Evolutionary conservation across 352 stramenopile genomes (phyloP), one percentile per base, ranked within the genome.

Genomic region (Blastocystis sp.): DNA sequence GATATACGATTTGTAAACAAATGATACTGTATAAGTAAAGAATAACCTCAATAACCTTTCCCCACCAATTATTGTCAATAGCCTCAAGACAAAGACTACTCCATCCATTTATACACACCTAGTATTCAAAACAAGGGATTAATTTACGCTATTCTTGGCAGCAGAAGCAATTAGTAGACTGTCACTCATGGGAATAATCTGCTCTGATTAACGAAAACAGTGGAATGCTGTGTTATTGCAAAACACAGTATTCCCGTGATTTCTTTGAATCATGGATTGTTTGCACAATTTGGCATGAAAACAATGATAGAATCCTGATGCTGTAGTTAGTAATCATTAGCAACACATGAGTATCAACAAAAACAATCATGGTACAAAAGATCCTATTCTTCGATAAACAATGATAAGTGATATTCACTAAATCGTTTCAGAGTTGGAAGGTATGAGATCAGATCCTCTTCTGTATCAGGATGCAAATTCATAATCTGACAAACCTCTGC

Each of bases 61-160:
- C 74, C 27, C 24, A 86, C 56, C 54, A 86, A 9, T 80, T n/a
- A n/a, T 29, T 16, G 43, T 86, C 74, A 6, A 86, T 86, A 1
- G 51, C 56, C 19, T 78, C 59, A 9, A 86, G 59, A 75, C 74
- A 86, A 16, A 86, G 59, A 67, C 74, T 61, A n/a, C 71, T 35
- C 12, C 65, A 69, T 19, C 54, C 54, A 35, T n/a, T 35, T n/a
- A 39, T 37, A 35, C 74, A 86, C 11, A 78, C 24, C 66, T 78
- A 56, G 24, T 6, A 21, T 11, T 66, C 27, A 29, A 7, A 29
- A 21, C n/a, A 66, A 32, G 24, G 19, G 21, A 29, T 12, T 66
- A n/a, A 21, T 32, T n/a, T 21, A 7, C 21, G 37, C 16, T n/a
- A 7, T 66, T 32, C 57, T 29, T 29, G 37, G 7, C 57, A 66